Percentiles rank a stretch among this genome's conserved stretches.
Conservation (phyloP, 257 asterid species). For the Handroanthus guayacan region DNA sequence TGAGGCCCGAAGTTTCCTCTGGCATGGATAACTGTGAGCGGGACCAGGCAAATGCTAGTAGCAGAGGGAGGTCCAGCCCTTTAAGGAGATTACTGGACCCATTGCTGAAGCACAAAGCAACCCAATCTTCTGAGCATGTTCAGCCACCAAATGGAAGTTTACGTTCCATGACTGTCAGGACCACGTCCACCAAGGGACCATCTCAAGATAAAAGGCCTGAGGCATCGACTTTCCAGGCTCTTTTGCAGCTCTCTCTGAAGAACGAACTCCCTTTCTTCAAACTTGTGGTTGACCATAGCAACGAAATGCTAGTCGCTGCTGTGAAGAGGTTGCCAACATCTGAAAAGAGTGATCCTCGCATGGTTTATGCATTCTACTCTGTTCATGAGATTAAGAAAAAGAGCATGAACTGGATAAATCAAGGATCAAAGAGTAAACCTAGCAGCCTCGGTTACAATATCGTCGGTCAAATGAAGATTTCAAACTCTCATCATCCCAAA, state of each 20-base stretch:
- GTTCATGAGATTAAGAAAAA: slow-evolving; percentile 77
- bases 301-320: slow-evolving; percentile 80
- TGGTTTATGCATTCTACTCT: slow-evolving; percentile 74
- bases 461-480: slow-evolving; percentile 80
- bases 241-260: slow-evolving; percentile 77
- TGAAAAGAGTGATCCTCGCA: slow-evolving; percentile 55
- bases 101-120: slow-evolving; percentile 60
- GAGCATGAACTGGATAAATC: slow-evolving; percentile 80
- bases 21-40: slow-evolving; percentile 43
- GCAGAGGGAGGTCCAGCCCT: slow-evolving; percentile 76
- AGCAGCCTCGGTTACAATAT: slow-evolving; percentile 64
- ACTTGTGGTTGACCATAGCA: slow-evolving; percentile 73
- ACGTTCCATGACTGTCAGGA: slow-evolving; percentile 37
- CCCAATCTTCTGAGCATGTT: slow-evolving; percentile 50
- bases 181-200: slow-evolving; percentile 40
- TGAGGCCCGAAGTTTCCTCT: slow-evolving; percentile 43
- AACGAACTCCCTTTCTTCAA: slow-evolving; percentile 80
- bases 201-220: slow-evolving; percentile 51
- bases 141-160: slow-evolving; percentile 39
- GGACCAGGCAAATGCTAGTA: slow-evolving; percentile 55
- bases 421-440: slow-evolving; percentile 68
- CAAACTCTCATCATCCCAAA: slow-evolving; percentile 41
- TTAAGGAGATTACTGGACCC: slow-evolving; percentile 89
- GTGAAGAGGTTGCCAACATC: slow-evolving; percentile 59
- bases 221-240: slow-evolving; percentile 57